Evolutionary conservation across 1,284 basidiomycete species (phyloP).

Genomic region (Anthracocystis walkeri): DNA sequence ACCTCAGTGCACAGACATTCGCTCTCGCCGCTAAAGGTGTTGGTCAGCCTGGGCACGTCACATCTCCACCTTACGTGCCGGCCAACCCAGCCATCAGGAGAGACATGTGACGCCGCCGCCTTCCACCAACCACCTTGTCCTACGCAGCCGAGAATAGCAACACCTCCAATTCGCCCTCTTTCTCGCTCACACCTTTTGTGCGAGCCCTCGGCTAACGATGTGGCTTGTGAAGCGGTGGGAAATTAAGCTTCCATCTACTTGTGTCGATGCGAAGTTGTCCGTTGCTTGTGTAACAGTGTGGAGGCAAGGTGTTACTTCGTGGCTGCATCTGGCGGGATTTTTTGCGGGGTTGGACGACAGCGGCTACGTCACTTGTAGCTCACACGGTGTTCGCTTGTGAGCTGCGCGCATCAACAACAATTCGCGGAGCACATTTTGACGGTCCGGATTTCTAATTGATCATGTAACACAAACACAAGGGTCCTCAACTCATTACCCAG

Average conservation of each 20-base stretch:
- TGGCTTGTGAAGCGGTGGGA: too few relatives aligned
- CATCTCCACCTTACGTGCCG: not conserved
- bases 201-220: too few relatives aligned
- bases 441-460: not conserved
- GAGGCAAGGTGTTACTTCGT: too few relatives aligned
- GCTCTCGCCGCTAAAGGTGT: not conserved
- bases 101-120: constrained; percentile 9
- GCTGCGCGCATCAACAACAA: constrained; percentile 1
- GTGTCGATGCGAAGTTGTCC: not conserved
- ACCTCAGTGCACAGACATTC: not conserved
- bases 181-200: too few relatives aligned
- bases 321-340: not conserved
- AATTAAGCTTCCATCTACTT: too few relatives aligned
- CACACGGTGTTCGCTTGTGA: not conserved
- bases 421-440: constrained; percentile 13
- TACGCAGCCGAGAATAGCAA: too few relatives aligned
- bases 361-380: constrained; percentile 21
- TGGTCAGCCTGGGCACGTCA: constrained; percentile 3
- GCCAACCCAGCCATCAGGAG: too few relatives aligned
- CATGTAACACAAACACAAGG: not conserved
- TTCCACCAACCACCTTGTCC: too few relatives aligned
- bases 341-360: constrained; percentile 8
- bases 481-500: too few relatives aligned
- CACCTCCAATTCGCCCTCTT: too few relatives aligned
- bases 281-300: constrained; percentile 8